Conservation (phyloP, 2,329 filamentous ascomycete genomes). For the Talaromyces sp. region DNA sequence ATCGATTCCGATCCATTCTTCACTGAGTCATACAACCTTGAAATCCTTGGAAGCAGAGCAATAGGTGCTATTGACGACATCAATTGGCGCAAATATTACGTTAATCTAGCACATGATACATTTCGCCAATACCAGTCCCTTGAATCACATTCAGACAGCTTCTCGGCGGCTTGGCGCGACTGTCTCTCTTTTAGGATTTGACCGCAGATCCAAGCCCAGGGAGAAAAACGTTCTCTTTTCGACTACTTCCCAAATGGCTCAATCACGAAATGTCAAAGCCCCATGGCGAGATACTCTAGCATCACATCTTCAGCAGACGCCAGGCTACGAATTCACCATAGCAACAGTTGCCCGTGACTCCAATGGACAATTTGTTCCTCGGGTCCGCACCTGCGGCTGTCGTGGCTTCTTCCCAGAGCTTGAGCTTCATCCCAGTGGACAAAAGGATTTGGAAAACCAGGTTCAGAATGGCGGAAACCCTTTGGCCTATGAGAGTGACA, state of each 20-base stretch:
- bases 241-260: conserved; percentile 13
- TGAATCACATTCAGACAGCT: background rate
- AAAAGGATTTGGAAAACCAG: conserved; percentile 61
- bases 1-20: no score
- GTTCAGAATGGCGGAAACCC: conserved; percentile 59
- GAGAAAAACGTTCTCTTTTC: background rate
- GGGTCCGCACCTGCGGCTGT: conserved; percentile 71
- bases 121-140: background rate
- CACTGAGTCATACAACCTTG: no score
- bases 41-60: no score
- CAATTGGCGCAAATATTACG: no score
- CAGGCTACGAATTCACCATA: conserved; percentile 31
- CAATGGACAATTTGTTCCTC: conserved; percentile 28
- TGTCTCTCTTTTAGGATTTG: background rate
- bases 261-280: conserved; percentile 15
- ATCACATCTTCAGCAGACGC: conserved; percentile 27
- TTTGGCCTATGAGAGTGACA: conserved; percentile 70
- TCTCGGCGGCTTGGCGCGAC: conserved; percentile 5
- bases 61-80: no score
- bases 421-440: conserved; percentile 69
- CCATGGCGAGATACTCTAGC: conserved; percentile 34
- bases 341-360: conserved; percentile 26
- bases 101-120: background rate
- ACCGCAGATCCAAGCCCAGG: background rate
- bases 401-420: conserved; percentile 77